These are phyloP conservation scores for Candida pini DNA, from an alignment of 805 yeast species.

Conservation along the genomic window DNA sequence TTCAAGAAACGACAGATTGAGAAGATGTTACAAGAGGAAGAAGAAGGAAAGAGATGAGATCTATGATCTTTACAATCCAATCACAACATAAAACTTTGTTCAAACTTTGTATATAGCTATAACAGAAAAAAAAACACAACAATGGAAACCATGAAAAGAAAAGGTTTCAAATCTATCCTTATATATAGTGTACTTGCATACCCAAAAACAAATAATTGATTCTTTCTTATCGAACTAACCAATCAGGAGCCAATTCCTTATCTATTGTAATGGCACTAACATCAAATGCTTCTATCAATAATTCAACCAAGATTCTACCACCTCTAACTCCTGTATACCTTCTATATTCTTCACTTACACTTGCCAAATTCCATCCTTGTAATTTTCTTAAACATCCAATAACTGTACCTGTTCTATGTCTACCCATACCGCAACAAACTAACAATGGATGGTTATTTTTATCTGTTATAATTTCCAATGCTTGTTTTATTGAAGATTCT, in stretches of 20 bases:
- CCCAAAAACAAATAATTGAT: neutral
- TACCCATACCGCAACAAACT: slow-evolving; percentile 97
- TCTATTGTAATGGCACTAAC: slow-evolving; percentile 38
- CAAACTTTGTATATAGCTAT: neutral
- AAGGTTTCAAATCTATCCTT: too few species aligned
- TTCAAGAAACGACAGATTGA: slow-evolving; percentile 28
- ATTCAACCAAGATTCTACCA: slow-evolving; percentile 86
- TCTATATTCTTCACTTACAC: slow-evolving; percentile 89
- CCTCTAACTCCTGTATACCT: slow-evolving; percentile 91
- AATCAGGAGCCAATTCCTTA: slow-evolving; percentile 39
- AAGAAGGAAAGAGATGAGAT: neutral
- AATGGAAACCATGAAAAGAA: too few species aligned
- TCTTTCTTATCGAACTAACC: slow-evolving; percentile 31
- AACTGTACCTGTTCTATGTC: slow-evolving; percentile 96
- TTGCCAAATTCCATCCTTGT: slow-evolving; percentile 96
- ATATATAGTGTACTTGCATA: neutral
- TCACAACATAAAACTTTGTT: neutral
- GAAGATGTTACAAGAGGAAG: slow-evolving; percentile 26
- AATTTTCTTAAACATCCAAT: slow-evolving; percentile 87
- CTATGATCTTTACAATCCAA: neutral
- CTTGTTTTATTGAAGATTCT: slow-evolving; percentile 72
- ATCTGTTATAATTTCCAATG: slow-evolving; percentile 69
- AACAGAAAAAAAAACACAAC: slow-evolving; percentile 1
- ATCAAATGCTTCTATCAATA: slow-evolving; percentile 73
- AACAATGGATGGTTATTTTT: slow-evolving; percentile 75